A percentile compares a stretch with the other conserved stretches of the same genome.
These are phyloP conservation scores for Termitomyces titanicus DNA, from an alignment of 768 basidiomycete species.

Conservation along the genomic window DNA sequence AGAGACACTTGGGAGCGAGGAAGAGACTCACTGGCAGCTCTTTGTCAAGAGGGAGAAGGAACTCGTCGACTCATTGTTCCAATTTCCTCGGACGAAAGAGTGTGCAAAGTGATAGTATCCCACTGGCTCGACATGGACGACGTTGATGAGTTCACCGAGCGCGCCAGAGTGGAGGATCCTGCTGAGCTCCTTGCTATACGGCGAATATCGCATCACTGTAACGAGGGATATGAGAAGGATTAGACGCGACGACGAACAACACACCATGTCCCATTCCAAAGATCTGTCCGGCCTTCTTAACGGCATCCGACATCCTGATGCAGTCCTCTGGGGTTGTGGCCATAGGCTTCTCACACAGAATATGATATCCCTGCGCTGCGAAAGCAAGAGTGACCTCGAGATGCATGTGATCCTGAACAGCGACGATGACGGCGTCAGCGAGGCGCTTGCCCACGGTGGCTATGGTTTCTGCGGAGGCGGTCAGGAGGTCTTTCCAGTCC, in stretches of 20 bases:
- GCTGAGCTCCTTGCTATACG: conserved; percentile 70
- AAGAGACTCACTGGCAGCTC: conserved; percentile 71
- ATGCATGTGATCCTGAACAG: conserved; percentile 82
- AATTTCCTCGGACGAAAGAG: conserved; percentile 82
- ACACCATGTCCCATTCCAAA: conserved; percentile 88
- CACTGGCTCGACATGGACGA: conserved; percentile 82
- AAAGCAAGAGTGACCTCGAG: conserved; percentile 70
- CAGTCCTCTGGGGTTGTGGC: conserved; percentile 73
- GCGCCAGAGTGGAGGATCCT: conserved; percentile 65
- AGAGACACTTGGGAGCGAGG: no score
- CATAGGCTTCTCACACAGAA: conserved; percentile 93
- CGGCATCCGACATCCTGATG: conserved; percentile 66
- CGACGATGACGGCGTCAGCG: conserved; percentile 78
- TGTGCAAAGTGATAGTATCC: conserved; percentile 90
- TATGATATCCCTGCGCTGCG: conserved; percentile 79
- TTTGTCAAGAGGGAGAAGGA: conserved; percentile 88
- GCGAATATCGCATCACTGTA: conserved; percentile 82
- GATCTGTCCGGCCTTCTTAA: conserved; percentile 66
- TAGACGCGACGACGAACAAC: conserved; percentile 13
- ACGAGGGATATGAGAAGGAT: not conserved
- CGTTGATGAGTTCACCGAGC: conserved; percentile 78
- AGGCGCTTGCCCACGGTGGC: conserved; percentile 62
- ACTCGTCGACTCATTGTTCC: conserved; percentile 64
- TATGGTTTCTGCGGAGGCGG: conserved; percentile 65
- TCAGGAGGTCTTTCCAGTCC: conserved; percentile 67